Evolutionary conservation across 139 green algal species (phyloP), one percentile per base, ranked within the genome.

Genomic region (Micromonas pusilla): DNA sequence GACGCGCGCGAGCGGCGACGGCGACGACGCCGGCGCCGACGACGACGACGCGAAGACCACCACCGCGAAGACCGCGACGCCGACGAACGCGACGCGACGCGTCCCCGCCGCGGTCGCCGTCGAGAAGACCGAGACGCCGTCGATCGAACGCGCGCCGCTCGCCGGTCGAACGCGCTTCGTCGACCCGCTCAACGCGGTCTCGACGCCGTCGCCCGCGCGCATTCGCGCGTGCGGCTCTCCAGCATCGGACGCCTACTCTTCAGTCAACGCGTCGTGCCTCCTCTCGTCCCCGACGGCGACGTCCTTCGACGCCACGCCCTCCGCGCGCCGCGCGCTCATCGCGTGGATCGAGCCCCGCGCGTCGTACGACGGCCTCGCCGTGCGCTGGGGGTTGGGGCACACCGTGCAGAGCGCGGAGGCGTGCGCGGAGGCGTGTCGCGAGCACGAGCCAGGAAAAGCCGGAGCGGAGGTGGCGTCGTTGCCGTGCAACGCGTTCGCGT

Each of bases 401-500:
- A 93, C 83, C 6, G 86, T 84, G 70, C 31, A 62, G 0, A 87
- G 34, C 0, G 77, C 85, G 1, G 86, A 93, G 60, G 66, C 52
- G 32, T 87, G 79, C 76, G 90, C 83, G 1, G 72, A 85, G 52
- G 73, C 83, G 5, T 94, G 91, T 80, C 60, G 79, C 32, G 74
- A 83, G 6, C 90, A 95, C 73, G 52, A 76, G 64, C 30, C 62
- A 33, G 20, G 52, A 78, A 16, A 5, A 28, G 19, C 19, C 16
- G 67, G 73, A 2, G 82, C 80, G 70, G 52, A 25, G 76, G 52
- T 57, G 30, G 89, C 87, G 23, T 80, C 81, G 2, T 91, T 96
- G 34, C 91, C 90, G 6, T 96, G 92, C 86, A 97, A 96, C 73
- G 90, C 89, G 0, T 97, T 94, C 79, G 82, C 83, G 0, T 97